Conservation (phyloP, 169 alveolate genomes). For the Cryptosporidium felis region DNA sequence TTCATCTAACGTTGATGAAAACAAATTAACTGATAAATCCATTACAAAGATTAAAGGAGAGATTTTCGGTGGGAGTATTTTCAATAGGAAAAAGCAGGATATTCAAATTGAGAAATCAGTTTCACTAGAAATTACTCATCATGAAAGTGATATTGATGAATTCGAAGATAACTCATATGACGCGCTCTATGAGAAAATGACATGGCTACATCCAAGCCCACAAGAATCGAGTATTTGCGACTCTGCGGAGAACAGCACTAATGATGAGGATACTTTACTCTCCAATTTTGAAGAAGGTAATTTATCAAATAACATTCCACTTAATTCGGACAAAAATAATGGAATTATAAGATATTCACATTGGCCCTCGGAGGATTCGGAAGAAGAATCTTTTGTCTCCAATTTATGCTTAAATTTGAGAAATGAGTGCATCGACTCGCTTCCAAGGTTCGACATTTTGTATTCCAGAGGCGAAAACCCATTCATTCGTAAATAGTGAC, state of each 20-base stretch:
- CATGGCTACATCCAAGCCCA: constrained; percentile 14
- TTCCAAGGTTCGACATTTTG: constrained; percentile 50
- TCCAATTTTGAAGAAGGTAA: too few relatives aligned
- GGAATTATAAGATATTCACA: too few relatives aligned
- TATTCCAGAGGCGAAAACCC: constrained; percentile 22
- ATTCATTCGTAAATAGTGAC: neutral
- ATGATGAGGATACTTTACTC: too few relatives aligned
- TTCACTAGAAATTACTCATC: constrained; percentile 12
- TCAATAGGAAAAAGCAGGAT: constrained; percentile 42
- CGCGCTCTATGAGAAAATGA: constrained; percentile 27
- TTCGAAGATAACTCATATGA: constrained; percentile 29
- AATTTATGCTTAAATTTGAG: constrained; percentile 9
- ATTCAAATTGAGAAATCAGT: constrained; percentile 56
- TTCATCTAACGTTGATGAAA: neutral
- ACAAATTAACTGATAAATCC: neutral
- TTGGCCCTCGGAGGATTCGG: neutral
- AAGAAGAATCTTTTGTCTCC: neutral
- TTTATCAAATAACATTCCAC: neutral
- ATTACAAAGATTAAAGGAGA: constrained; percentile 29
- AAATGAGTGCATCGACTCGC: constrained; percentile 8
- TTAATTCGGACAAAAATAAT: neutral
- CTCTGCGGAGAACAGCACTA: too few relatives aligned
- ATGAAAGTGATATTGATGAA: neutral
- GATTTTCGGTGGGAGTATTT: neutral
- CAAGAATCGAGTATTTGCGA: neutral